A percentile compares a stretch with the other conserved stretches of the same genome.
These are phyloP conservation scores for Phascolomyces articulosus DNA, from an alignment of 371 early-diverging fungal genomes.

Conservation along the genomic window DNA sequence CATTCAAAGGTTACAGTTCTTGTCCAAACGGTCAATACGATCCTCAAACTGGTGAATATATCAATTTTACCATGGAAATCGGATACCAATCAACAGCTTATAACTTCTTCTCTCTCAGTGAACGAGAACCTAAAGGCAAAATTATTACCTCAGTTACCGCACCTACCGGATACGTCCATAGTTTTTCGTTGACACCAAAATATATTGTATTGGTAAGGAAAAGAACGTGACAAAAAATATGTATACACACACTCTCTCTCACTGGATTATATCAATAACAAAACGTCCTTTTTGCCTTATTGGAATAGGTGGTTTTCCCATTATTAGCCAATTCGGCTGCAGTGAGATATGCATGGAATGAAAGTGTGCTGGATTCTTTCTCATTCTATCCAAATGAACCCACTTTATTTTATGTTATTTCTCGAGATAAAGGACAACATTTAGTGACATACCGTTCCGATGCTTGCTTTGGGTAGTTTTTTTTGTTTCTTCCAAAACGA, in stretches of 20 bases:
- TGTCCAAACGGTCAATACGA: constrained; percentile 76
- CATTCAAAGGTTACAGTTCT: constrained; percentile 70
- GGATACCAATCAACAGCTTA: constrained; percentile 68
- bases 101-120: constrained; percentile 66
- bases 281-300: no score
- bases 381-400: constrained; percentile 61
- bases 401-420: constrained; percentile 71
- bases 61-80: constrained; percentile 75
- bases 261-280: no score
- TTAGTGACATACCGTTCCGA: constrained; percentile 68
- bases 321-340: constrained; percentile 62
- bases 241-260: no score
- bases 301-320: constrained; percentile 60
- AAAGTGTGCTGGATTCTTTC: constrained; percentile 70
- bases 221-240: background rate
- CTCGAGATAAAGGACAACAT: constrained; percentile 66
- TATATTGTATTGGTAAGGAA: constrained; percentile 66
- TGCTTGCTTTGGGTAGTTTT: constrained; percentile 56
- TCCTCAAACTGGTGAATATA: constrained; percentile 68
- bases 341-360: constrained; percentile 71
- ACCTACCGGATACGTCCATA: constrained; percentile 71
- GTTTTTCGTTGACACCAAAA: constrained; percentile 70
- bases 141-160: constrained; percentile 67
- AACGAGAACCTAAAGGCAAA: constrained; percentile 64
- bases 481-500: background rate